These are phyloP conservation scores for Melaleuca quinquenervia DNA, from an alignment of 345 rosid species.

Conservation along the genomic window DNA sequence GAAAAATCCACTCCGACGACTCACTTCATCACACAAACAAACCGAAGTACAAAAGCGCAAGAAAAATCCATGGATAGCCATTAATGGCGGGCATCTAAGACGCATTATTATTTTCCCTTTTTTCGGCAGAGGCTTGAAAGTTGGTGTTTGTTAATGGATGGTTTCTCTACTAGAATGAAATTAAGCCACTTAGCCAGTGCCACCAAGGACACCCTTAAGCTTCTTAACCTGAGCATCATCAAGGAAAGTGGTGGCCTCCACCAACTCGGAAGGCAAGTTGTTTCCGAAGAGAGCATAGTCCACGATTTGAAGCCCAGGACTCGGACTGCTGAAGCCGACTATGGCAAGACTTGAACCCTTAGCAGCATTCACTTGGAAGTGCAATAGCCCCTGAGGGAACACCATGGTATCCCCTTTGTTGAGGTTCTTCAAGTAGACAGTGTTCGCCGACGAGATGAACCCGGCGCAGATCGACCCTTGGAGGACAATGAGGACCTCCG, in stretches of 20 bases:
- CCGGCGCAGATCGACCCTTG: conserved; percentile 67
- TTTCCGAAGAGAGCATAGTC: conserved; percentile 53
- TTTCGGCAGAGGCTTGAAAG: background rate
- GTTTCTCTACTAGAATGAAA: background rate
- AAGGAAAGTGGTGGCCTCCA: conserved; percentile 50
- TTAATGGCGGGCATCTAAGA: background rate
- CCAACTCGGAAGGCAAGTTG: background rate
- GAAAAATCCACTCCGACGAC: background rate
- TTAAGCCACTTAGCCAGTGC: conserved; percentile 29
- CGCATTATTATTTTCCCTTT: background rate
- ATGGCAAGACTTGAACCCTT: conserved; percentile 28
- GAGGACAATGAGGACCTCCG: conserved; percentile 43
- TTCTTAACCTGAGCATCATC: conserved; percentile 55
- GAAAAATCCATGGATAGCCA: background rate
- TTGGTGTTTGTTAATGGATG: background rate
- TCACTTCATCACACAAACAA: background rate
- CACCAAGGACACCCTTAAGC: conserved; percentile 85
- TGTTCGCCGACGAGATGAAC: conserved; percentile 57
- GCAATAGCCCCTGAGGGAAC: conserved; percentile 70
- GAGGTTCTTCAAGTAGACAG: conserved; percentile 41
- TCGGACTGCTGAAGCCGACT: conserved; percentile 60
- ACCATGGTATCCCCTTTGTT: conserved; percentile 52
- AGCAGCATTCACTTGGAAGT: conserved; percentile 61
- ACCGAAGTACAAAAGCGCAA: background rate
- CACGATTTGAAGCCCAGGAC: conserved; percentile 66